These are phyloP conservation scores for Diaporthe citriasiana DNA, from an alignment of 2,329 filamentous ascomycete species.

Conservation along the genomic window DNA sequence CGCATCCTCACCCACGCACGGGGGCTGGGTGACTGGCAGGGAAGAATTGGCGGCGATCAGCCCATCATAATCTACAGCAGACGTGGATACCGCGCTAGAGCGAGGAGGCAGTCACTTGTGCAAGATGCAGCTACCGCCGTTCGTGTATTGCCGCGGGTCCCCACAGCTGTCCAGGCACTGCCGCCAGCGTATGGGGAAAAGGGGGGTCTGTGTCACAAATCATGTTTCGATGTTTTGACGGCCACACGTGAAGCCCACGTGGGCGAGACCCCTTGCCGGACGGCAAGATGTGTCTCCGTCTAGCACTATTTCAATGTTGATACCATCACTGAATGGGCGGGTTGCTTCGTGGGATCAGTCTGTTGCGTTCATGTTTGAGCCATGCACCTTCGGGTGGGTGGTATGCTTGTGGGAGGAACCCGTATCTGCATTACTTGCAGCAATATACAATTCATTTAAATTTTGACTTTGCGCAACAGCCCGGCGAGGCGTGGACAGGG, in stretches of 20 bases:
- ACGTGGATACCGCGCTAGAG: background rate
- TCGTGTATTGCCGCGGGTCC: background rate
- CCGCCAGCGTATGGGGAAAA: background rate
- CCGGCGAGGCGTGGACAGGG: slow-evolving; percentile 1
- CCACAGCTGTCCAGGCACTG: background rate
- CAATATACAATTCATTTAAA: background rate
- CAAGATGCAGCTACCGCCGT: background rate
- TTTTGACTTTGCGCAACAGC: background rate
- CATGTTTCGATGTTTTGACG: slow-evolving; percentile 11
- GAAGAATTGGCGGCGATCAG: background rate
- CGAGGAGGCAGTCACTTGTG: background rate
- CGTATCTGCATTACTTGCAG: background rate
- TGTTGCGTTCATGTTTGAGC: background rate
- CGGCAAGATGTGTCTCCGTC: background rate
- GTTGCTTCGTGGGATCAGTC: background rate
- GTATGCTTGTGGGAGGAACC: background rate
- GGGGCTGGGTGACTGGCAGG: slow-evolving; percentile 1
- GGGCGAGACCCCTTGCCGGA: slow-evolving; percentile 1
- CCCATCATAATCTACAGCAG: background rate
- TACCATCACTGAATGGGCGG: background rate
- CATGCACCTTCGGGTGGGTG: background rate
- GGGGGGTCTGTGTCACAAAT: slow-evolving; percentile 18
- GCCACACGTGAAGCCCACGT: slow-evolving; percentile 18
- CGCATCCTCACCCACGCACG: background rate
- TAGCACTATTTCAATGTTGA: background rate